phyloP scores from a whole-genome alignment of 352 stramenopile species.

The Salisapilia sapeloensis region DNA sequence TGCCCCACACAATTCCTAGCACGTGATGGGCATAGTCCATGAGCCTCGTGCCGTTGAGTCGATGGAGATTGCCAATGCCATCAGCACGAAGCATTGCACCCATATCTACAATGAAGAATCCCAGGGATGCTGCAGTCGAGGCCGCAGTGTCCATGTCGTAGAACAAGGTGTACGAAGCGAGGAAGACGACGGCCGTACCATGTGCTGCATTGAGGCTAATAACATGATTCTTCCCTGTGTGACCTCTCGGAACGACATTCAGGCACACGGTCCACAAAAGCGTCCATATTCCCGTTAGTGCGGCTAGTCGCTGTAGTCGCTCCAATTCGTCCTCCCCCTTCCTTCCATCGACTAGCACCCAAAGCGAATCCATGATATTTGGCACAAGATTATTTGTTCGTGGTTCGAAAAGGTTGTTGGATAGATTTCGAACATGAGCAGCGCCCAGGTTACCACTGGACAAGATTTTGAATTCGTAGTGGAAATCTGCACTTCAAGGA shows the following conservation, averaged over 20 bases:
- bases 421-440: too few species aligned
- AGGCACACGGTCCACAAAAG: constrained; percentile 30
- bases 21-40: constrained; percentile 67
- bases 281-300: constrained; percentile 19
- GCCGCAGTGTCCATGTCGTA: constrained; percentile 25
- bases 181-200: constrained; percentile 36
- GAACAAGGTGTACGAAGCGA: constrained; percentile 21
- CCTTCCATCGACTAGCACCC: not conserved
- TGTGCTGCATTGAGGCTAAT: constrained; percentile 49
- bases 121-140: constrained; percentile 38
- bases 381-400: too few species aligned
- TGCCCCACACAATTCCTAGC: constrained; percentile 43
- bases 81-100: constrained; percentile 36
- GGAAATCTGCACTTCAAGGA: too few species aligned
- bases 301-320: constrained; percentile 15
- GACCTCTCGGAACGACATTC: constrained; percentile 17
- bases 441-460: too few species aligned
- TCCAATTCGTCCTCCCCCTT: not conserved
- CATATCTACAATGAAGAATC: constrained; percentile 57
- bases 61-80: constrained; percentile 12
- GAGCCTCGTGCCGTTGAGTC: constrained; percentile 21
- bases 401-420: too few species aligned
- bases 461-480: too few species aligned
- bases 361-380: too few species aligned
- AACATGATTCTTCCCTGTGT: constrained; percentile 36